phyloP scores from a whole-genome alignment of 2,329 filamentous ascomycete genomes.

The Pseudophaeomoniella oleicola region DNA sequence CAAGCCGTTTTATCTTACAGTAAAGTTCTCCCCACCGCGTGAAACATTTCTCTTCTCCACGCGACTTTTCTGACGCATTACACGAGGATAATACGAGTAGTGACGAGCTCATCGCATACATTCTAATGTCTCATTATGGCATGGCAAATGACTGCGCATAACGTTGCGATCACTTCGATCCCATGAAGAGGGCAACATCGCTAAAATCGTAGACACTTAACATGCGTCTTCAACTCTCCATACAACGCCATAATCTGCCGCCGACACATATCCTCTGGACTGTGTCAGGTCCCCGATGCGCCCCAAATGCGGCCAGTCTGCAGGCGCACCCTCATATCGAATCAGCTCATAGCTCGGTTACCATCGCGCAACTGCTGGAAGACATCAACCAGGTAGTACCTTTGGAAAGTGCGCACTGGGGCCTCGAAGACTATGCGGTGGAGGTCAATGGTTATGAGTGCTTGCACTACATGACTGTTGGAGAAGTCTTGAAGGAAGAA shows the following conservation, averaged over 20 bases:
- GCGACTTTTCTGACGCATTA: too few relatives aligned
- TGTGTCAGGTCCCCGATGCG: neutral
- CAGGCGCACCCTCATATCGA: constrained; percentile 20
- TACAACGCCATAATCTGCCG: constrained; percentile 61
- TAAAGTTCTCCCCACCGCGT: too few relatives aligned
- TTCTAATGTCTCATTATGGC: too few relatives aligned
- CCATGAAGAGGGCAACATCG: too few relatives aligned
- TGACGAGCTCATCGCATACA: too few relatives aligned
- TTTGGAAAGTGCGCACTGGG: constrained; percentile 64
- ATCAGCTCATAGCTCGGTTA: constrained; percentile 39
- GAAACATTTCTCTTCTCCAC: too few relatives aligned
- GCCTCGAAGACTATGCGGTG: constrained; percentile 77
- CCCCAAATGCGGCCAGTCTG: constrained; percentile 28
- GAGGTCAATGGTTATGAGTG: constrained; percentile 71
- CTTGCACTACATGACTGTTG: constrained; percentile 66
- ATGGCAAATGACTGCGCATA: too few relatives aligned
- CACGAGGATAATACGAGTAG: too few relatives aligned
- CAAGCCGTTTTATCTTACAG: too few relatives aligned
- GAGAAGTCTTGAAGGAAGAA: constrained; percentile 59
- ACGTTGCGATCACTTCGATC: too few relatives aligned
- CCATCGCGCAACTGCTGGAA: constrained; percentile 61
- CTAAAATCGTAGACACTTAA: too few relatives aligned
- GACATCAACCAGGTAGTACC: constrained; percentile 69
- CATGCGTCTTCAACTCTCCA: constrained; percentile 60
- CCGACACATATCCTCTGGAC: constrained; percentile 56